Evolutionary conservation across 495 filamentous ascomycete species (phyloP).

Genomic region (Lophiostoma macrostomum): DNA sequence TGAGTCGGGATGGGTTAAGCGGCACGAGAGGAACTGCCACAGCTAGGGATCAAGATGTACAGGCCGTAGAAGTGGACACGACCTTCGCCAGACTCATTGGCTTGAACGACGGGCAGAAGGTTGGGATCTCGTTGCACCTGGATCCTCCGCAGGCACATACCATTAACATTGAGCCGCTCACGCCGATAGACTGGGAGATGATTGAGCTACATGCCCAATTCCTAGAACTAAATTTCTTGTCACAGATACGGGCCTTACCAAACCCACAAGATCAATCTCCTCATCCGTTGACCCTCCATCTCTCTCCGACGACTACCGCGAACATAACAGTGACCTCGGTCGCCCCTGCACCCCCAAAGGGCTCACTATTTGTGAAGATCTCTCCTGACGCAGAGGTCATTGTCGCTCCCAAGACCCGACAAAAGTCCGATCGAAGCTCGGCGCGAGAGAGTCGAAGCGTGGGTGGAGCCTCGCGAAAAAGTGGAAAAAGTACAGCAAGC

Average conservation of each 20-base stretch:
- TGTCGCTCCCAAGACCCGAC: conserved; percentile 85
- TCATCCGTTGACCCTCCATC: conserved; percentile 86
- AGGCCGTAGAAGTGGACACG: conserved; percentile 81
- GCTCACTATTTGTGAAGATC: conserved; percentile 83
- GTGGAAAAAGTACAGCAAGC: conserved; percentile 69
- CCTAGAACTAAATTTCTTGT: conserved; percentile 86
- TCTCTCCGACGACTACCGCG: conserved; percentile 92
- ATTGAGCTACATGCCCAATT: conserved; percentile 96
- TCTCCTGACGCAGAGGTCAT: conserved; percentile 92
- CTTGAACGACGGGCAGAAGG: conserved; percentile 78
- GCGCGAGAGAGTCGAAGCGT: conserved; percentile 66
- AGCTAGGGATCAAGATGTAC: conserved; percentile 66
- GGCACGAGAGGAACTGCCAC: conserved; percentile 48
- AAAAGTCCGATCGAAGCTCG: conserved; percentile 54
- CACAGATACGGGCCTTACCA: conserved; percentile 87
- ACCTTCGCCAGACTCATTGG: conserved; percentile 83
- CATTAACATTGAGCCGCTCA: conserved; percentile 92
- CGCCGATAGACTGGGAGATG: conserved; percentile 93
- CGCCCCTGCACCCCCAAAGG: conserved; percentile 63
- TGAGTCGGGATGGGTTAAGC: conserved; percentile 68
- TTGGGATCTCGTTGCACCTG: conserved; percentile 69
- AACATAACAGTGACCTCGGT: conserved; percentile 82
- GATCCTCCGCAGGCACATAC: conserved; percentile 89
- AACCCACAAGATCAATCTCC: conserved; percentile 62
- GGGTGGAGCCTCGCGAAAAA: conserved; percentile 65